Conservation (phyloP, 805 yeast species). For the Jamesozyma spencerorum region DNA sequence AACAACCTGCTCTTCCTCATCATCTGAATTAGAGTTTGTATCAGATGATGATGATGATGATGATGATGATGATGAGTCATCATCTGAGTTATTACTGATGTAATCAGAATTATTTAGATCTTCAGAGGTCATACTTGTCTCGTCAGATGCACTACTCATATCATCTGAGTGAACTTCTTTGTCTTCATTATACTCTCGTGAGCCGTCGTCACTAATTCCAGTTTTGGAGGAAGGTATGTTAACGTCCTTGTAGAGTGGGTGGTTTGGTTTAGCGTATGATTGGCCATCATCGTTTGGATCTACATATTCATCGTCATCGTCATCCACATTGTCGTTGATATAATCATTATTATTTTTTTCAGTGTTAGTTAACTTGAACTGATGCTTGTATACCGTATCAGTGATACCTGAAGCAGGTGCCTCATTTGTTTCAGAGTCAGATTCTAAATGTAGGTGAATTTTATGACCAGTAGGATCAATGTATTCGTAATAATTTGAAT, state of each 20-base stretch:
- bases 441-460: conserved; percentile 49
- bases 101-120: neutral
- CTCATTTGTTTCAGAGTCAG: conserved; percentile 58
- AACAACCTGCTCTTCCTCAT: conserved; percentile 8
- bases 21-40: conserved; percentile 2
- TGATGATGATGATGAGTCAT: no score
- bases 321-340: conserved; percentile 42
- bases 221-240: conserved; percentile 32
- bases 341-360: conserved; percentile 1
- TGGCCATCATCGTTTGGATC: conserved; percentile 79
- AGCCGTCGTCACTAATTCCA: conserved; percentile 11
- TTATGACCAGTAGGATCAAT: conserved; percentile 69
- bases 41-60: no score
- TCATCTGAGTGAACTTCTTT: conserved; percentile 15
- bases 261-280: conserved; percentile 53
- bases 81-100: no score
- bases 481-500: conserved; percentile 48
- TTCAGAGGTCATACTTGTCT: conserved; percentile 10
- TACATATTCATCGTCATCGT: conserved; percentile 57
- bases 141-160: conserved; percentile 2
- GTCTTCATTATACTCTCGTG: neutral
- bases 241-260: conserved; percentile 45
- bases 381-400: conserved; percentile 30
- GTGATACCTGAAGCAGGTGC: conserved; percentile 38
- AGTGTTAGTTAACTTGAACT: conserved; percentile 22